phyloP scores from a whole-genome alignment of 169 alveolate species.

The Cryptosporidium meleagridis region DNA sequence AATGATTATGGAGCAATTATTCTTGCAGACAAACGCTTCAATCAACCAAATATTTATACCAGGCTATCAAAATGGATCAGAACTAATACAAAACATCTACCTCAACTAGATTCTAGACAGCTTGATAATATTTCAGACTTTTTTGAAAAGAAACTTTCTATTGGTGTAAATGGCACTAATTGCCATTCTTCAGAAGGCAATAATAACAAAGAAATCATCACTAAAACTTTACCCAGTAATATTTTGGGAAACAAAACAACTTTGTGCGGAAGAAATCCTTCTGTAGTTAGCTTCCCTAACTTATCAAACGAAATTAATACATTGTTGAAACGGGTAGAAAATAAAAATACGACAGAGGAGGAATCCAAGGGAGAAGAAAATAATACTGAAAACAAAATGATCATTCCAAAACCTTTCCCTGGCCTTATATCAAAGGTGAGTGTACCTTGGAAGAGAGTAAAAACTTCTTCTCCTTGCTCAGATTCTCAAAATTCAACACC shows the following conservation, averaged over 20 bases:
- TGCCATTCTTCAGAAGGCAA: background rate
- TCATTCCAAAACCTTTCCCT: background rate
- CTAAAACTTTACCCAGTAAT: background rate
- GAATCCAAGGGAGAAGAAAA: background rate
- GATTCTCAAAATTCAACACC: background rate
- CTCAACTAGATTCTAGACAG: background rate
- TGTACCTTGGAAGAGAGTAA: slow-evolving; percentile 8
- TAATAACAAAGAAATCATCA: background rate
- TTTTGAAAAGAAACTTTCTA: slow-evolving; percentile 5
- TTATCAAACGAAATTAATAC: slow-evolving; percentile 35
- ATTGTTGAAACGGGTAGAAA: slow-evolving; percentile 4
- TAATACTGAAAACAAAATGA: background rate
- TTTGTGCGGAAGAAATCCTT: background rate
- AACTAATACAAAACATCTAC: slow-evolving; percentile 46
- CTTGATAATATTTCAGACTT: slow-evolving; percentile 34
- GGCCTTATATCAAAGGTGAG: background rate
- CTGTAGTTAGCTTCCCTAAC: slow-evolving; percentile 15
- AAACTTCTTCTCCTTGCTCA: background rate
- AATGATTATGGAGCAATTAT: slow-evolving; percentile 93
- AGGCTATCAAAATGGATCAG: slow-evolving; percentile 90
- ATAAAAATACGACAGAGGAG: background rate
- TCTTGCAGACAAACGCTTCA: slow-evolving; percentile 90
- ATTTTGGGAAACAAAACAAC: background rate
- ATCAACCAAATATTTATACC: slow-evolving; percentile 78
- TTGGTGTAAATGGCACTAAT: background rate